Evolutionary conservation across 805 yeast genomes (phyloP).

Genomic region (Candida cerambycidarum): DNA sequence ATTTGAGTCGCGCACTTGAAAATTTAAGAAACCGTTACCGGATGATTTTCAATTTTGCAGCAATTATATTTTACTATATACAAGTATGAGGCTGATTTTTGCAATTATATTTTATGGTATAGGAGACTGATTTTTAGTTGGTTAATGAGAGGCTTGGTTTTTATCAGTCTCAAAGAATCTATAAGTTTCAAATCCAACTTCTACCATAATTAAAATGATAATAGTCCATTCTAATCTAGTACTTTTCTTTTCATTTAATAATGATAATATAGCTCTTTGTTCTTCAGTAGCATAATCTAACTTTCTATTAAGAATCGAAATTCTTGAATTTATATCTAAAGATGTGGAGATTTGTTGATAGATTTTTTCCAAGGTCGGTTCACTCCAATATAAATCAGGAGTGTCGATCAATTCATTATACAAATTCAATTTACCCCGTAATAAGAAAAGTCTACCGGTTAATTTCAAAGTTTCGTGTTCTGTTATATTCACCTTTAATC

Average conservation of each 20-base stretch:
- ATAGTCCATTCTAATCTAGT: constrained; percentile 86
- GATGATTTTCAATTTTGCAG: not conserved
- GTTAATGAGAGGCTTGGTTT: no score
- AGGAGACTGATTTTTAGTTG: no score
- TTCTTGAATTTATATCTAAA: constrained; percentile 75
- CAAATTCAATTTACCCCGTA: constrained; percentile 80
- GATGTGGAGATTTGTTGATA: constrained; percentile 69
- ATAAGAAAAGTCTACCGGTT: constrained; percentile 71
- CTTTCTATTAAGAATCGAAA: constrained; percentile 76
- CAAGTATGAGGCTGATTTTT: not conserved
- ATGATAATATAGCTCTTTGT: constrained; percentile 71
- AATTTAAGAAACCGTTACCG: constrained; percentile 4
- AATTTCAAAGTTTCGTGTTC: constrained; percentile 63
- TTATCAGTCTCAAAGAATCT: constrained; percentile 59
- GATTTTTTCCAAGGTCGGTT: constrained; percentile 76
- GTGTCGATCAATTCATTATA: constrained; percentile 89
- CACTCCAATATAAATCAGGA: constrained; percentile 93
- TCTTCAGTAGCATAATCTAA: constrained; percentile 91
- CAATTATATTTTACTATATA: not conserved
- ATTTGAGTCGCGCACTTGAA: constrained; percentile 6
- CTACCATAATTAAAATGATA: constrained; percentile 77
- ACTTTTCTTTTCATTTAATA: constrained; percentile 73
- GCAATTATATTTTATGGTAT: no score
- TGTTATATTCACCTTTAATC: constrained; percentile 42
- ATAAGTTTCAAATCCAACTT: constrained; percentile 76